Conservation (phyloP, 495 filamentous ascomycete species). For the Penicillium daleae region DNA sequence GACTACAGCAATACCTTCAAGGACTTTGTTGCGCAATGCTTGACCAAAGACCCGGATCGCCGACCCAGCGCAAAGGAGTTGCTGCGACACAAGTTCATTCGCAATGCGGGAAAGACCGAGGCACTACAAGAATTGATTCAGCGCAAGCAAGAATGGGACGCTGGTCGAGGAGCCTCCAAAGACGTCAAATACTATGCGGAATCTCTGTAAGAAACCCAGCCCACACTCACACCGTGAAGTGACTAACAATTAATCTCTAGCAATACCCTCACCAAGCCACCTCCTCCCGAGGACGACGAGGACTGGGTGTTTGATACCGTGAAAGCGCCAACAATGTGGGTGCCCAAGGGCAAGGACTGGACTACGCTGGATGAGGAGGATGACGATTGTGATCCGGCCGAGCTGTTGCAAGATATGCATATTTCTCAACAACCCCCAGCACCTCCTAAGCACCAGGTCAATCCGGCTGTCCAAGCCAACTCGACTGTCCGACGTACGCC, state of each 20-base stretch:
- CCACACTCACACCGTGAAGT: not conserved
- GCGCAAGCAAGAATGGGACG: conserved; percentile 79
- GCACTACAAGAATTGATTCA: conserved; percentile 84
- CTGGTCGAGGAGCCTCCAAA: conserved; percentile 58
- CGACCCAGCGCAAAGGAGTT: conserved; percentile 86
- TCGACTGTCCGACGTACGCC: conserved; percentile 60
- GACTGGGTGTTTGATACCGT: conserved; percentile 99
- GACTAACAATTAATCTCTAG: conserved; percentile 32
- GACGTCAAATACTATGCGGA: conserved; percentile 88
- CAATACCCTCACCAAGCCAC: conserved; percentile 62
- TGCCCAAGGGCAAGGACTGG: conserved; percentile 43
- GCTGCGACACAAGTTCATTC: conserved; percentile 87
- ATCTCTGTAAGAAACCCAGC: conserved; percentile 60
- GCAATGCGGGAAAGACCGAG: conserved; percentile 81
- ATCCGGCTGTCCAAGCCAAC: conserved; percentile 50
- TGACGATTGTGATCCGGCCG: conserved; percentile 40
- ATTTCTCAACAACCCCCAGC: conserved; percentile 42
- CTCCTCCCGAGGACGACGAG: conserved; percentile 64
- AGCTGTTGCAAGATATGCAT: conserved; percentile 46
- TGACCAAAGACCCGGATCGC: conserved; percentile 86
- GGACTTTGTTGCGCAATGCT: conserved; percentile 87
- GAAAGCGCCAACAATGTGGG: conserved; percentile 61
- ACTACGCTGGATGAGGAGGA: conserved; percentile 37
- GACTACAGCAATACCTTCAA: conserved; percentile 89
- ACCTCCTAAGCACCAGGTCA: conserved; percentile 44